Evolutionary conservation across 2,329 filamentous ascomycete species (phyloP).

Genomic region (Bipolaris victoriae): DNA sequence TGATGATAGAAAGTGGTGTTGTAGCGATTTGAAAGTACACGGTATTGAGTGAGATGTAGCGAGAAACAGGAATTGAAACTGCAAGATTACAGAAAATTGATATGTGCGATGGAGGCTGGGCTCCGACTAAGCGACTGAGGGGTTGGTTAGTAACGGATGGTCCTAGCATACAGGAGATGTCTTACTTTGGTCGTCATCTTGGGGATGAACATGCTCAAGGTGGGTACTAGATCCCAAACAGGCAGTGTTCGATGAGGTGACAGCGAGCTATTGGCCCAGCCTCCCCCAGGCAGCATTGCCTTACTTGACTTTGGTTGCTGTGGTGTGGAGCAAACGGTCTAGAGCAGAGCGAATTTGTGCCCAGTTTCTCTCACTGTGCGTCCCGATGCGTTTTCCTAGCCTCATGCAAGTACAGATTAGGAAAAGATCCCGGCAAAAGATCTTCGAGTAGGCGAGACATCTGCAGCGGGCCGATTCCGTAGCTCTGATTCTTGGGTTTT

Average conservation of each 20-base stretch:
- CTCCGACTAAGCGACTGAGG: constrained; percentile 2
- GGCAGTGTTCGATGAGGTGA: neutral
- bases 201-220: neutral
- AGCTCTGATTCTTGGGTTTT: too few relatives aligned
- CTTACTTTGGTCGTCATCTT: constrained; percentile 1
- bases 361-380: constrained; percentile 8
- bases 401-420: neutral
- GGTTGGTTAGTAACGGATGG: neutral
- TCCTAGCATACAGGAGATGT: neutral
- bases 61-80: neutral
- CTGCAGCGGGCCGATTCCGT: neutral
- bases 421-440: neutral
- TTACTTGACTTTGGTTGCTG: neutral
- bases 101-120: constrained; percentile 8
- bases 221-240: neutral
- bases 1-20: neutral
- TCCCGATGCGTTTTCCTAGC: neutral
- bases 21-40: neutral
- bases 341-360: constrained; percentile 1
- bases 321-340: neutral
- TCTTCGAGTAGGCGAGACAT: neutral
- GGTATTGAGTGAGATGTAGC: constrained; percentile 1
- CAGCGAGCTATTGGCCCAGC: constrained; percentile 4
- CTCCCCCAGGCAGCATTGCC: neutral
- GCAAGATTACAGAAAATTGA: neutral